These are phyloP conservation scores for Sarocladium strictum DNA, from an alignment of 2,329 filamentous ascomycete genomes.

Conservation along the genomic window DNA sequence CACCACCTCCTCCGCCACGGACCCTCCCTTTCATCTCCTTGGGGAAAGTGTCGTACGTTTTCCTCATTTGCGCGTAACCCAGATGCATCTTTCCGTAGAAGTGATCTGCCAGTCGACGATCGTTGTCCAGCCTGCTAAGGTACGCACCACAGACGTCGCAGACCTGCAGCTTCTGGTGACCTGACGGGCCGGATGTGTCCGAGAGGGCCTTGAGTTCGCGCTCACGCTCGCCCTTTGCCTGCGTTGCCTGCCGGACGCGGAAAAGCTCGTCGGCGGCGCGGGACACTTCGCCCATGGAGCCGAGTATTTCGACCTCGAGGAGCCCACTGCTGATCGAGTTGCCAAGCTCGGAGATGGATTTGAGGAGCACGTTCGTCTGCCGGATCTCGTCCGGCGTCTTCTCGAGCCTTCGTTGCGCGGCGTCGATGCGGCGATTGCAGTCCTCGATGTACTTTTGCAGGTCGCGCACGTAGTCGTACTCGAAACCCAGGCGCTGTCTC, in stretches of 20 bases:
- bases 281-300: constrained; percentile 73
- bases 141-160: constrained; percentile 98
- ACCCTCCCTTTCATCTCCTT: constrained; percentile 74
- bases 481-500: constrained; percentile 77
- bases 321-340: constrained; percentile 76
- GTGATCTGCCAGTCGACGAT: constrained; percentile 87
- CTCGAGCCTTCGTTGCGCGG: constrained; percentile 81
- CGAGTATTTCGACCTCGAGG: constrained; percentile 79
- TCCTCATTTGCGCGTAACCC: constrained; percentile 96
- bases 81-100: constrained; percentile 99
- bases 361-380: constrained; percentile 86
- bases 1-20: constrained; percentile 22
- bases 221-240: constrained; percentile 77
- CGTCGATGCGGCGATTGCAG: constrained; percentile 89
- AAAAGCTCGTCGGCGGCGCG: constrained; percentile 83
- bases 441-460: constrained; percentile 96
- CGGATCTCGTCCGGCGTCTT: constrained; percentile 97
- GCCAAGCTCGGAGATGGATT: constrained; percentile 75
- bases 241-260: constrained; percentile 73
- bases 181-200: constrained; percentile 86
- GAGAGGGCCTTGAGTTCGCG: constrained; percentile 83
- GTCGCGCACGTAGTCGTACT: constrained; percentile 94
- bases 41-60: constrained; percentile 79
- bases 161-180: constrained; percentile 96
- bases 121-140: constrained; percentile 86